These are phyloP conservation scores for Mycena alexandri DNA, from an alignment of 768 basidiomycete species.

Conservation along the genomic window DNA sequence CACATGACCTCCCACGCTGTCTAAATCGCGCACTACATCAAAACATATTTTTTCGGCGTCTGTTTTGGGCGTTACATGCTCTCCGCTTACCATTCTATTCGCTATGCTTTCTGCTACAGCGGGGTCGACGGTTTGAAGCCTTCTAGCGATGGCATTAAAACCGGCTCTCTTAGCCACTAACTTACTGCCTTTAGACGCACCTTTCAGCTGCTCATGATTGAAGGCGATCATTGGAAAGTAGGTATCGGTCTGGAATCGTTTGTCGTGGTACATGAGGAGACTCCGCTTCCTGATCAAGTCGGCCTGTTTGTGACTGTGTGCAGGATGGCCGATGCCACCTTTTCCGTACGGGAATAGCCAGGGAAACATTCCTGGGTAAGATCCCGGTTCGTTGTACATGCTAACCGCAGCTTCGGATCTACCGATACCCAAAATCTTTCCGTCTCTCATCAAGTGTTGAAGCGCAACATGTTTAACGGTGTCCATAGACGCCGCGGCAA, in stretches of 20 bases:
- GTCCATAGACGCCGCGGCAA: slow-evolving; percentile 9
- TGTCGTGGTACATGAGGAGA: background rate
- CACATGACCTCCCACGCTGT: too few relatives aligned
- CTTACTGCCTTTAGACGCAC: slow-evolving; percentile 44
- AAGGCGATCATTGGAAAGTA: too few relatives aligned
- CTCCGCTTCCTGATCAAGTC: background rate
- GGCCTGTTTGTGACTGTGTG: slow-evolving; percentile 8
- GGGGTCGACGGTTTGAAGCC: slow-evolving; percentile 38
- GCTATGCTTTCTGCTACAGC: slow-evolving; percentile 38
- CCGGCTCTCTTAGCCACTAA: slow-evolving; percentile 42
- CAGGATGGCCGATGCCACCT: slow-evolving; percentile 44
- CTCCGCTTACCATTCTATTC: slow-evolving; percentile 40
- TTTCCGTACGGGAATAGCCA: slow-evolving; percentile 55
- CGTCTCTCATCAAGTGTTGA: background rate
- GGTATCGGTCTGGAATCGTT: slow-evolving; percentile 15
- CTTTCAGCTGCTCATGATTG: slow-evolving; percentile 46
- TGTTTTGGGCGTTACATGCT: slow-evolving; percentile 38
- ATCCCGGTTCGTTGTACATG: slow-evolving; percentile 45
- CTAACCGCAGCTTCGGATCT: background rate
- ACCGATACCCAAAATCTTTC: background rate
- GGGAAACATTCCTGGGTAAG: slow-evolving; percentile 55
- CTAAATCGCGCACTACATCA: too few relatives aligned
- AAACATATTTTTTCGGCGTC: slow-evolving; percentile 50
- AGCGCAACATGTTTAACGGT: background rate
- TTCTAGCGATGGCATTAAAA: too few relatives aligned